These are phyloP conservation scores for Cantharellus cinnabarinus DNA, from an alignment of 768 basidiomycete species.

Conservation along the genomic window DNA sequence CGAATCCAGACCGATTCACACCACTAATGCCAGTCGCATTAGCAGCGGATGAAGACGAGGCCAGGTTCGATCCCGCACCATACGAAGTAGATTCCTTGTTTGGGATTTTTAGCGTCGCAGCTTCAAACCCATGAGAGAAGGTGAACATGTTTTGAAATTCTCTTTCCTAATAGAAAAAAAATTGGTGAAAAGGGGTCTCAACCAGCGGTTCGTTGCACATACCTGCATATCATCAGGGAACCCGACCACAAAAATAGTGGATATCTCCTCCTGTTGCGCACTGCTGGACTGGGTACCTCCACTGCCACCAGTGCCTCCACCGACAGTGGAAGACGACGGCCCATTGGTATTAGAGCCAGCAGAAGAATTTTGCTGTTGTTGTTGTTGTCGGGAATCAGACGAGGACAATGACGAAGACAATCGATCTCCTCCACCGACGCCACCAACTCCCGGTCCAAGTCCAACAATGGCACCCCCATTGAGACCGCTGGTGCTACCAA, in stretches of 20 bases:
- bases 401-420: background rate
- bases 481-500: no score
- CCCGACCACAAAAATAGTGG: slow-evolving; percentile 93
- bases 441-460: no score
- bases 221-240: slow-evolving; percentile 99
- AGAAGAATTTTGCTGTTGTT: slow-evolving; percentile 11
- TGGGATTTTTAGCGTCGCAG: slow-evolving; percentile 92
- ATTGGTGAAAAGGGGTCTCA: background rate
- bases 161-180: slow-evolving; percentile 44
- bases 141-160: slow-evolving; percentile 99
- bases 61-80: slow-evolving; percentile 9
- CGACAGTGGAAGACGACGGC: background rate
- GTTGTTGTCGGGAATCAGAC: slow-evolving; percentile 10
- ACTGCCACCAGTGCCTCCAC: slow-evolving; percentile 20
- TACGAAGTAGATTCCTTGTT: slow-evolving; percentile 76
- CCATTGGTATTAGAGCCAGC: slow-evolving; percentile 3
- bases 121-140: slow-evolving; percentile 88
- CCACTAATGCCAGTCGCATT: slow-evolving; percentile 10
- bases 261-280: slow-evolving; percentile 61
- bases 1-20: slow-evolving; percentile 12
- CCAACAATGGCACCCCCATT: no score
- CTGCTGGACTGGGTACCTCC: slow-evolving; percentile 32
- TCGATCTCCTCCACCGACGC: background rate
- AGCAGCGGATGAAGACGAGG: slow-evolving; percentile 14
- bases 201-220: slow-evolving; percentile 16